Conservation (phyloP, 2,329 filamentous ascomycete species). For the Grosmannia huntii region DNA sequence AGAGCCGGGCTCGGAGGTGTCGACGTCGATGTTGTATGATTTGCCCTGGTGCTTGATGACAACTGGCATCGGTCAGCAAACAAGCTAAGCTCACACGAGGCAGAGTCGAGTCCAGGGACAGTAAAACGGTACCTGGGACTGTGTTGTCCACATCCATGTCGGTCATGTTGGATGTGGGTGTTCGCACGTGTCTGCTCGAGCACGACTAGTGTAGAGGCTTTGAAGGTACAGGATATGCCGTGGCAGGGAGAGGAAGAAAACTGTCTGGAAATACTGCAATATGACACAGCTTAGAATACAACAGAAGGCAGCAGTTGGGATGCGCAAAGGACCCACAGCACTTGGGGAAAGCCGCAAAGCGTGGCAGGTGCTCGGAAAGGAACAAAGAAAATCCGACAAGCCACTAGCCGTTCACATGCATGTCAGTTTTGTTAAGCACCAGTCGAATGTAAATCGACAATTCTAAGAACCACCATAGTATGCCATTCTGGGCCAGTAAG, state of each 20-base stretch:
- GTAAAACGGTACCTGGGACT: not conserved
- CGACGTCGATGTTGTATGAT: conserved; percentile 87
- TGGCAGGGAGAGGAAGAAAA: not conserved
- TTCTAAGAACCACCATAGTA: not conserved
- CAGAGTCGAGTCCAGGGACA: not conserved
- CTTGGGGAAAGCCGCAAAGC: not conserved
- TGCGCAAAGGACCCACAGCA: conserved; percentile 1
- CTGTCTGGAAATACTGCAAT: not conserved
- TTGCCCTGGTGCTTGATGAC: conserved; percentile 85
- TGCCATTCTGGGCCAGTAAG: not conserved
- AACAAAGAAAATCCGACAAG: conserved; percentile 1
- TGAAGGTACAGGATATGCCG: not conserved
- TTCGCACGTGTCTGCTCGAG: not conserved
- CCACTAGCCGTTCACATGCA: too few species aligned
- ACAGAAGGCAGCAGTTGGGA: conserved; percentile 1
- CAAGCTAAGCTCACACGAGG: not conserved
- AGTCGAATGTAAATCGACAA: too few species aligned
- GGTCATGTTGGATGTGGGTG: not conserved
- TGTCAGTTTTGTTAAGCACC: too few species aligned
- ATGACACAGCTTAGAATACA: not conserved
- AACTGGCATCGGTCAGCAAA: conserved; percentile 1
- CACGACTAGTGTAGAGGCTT: not conserved
- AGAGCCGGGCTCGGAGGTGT: conserved; percentile 72
- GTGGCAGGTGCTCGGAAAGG: not conserved
- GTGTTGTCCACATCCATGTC: conserved; percentile 1